Conservation (phyloP, 768 basidiomycete species). For the Phaffia australis region DNA sequence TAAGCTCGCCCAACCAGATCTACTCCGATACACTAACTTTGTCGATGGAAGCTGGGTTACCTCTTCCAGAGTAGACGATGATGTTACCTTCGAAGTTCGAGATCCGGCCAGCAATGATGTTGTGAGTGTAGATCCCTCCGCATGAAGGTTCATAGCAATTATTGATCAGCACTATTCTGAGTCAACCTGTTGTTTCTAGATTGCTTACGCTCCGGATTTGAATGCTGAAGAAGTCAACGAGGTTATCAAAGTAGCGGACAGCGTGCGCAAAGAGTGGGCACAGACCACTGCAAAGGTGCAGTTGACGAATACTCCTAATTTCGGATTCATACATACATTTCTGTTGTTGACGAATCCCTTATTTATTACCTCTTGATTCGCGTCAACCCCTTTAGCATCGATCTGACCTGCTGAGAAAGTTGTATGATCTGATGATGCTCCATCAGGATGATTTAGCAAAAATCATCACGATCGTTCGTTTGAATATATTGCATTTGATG, state of each 20-base stretch:
- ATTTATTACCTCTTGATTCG: slow-evolving; percentile 25
- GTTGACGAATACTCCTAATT: neutral
- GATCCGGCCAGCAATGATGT: slow-evolving; percentile 30
- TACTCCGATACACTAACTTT: slow-evolving; percentile 28
- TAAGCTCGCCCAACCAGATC: slow-evolving; percentile 25
- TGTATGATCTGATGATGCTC: slow-evolving; percentile 66
- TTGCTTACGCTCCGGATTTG: slow-evolving; percentile 23
- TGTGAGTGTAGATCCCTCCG: neutral
- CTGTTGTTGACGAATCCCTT: slow-evolving; percentile 17
- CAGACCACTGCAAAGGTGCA: slow-evolving; percentile 73
- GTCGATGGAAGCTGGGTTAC: slow-evolving; percentile 32
- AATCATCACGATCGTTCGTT: slow-evolving; percentile 47
- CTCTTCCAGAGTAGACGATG: slow-evolving; percentile 17
- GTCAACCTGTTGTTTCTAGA: neutral
- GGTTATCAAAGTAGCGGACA: slow-evolving; percentile 70
- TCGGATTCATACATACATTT: neutral
- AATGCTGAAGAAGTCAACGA: slow-evolving; percentile 24
- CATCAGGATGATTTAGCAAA: slow-evolving; percentile 76
- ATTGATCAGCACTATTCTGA: no score
- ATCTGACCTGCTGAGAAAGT: slow-evolving; percentile 70
- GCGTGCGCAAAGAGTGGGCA: slow-evolving; percentile 75
- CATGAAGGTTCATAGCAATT: slow-evolving; percentile 25
- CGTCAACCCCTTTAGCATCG: slow-evolving; percentile 47
- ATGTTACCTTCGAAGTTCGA: slow-evolving; percentile 28
- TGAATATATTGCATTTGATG: neutral